Base-by-base conservation (phyloP, 176 grass and related monocot genomes). In the Stipa capillata region DNA sequence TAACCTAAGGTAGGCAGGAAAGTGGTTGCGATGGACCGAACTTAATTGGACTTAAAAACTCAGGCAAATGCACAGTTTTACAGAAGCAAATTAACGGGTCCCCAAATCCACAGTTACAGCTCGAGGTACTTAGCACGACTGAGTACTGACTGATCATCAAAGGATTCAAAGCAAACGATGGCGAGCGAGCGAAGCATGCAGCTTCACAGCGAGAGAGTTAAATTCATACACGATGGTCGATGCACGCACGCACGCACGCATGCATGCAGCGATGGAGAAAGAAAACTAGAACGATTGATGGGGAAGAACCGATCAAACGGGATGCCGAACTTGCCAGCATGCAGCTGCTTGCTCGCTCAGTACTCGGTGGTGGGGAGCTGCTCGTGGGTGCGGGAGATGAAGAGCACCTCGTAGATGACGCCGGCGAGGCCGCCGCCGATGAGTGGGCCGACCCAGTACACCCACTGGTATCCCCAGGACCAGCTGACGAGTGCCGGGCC, bases 381-480 rank as follows among this genome's bases (percentile, higher is more conserved):
- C 80, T 97, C 87, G 85, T 97, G 92, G 81, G 89, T 73, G 67
- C 79, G 4, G 70, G 8, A 39, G 81, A 92, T 99, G 81, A 99
- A 99, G 86, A 95, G 86, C 7, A 95, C 21, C 31, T 95, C 92
- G 57, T 99, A 95, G 82, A 99, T 40, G 51, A 99, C 1, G 14
- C 83, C 96, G 4, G 96, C 96, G 59, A 99, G 43, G 86, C 79
- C 92, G 0, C 78, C 92, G 63, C 96, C 96, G 81, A 99, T 84
- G 69, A 99, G 86, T 0, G 96, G 96, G n/a, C 96, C 96, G 11
- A 85, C 81, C 96, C 96, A 99, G 88, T 94, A 94, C 28, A 95
- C 90, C 96, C 96, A 99, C 36, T 99, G 96, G 86, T 87, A 58
- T 0, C 47, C 67, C 96, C 96, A 99, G 7, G 82, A 83, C 96